Base-by-base conservation (phyloP, 495 filamentous ascomycete species). In the Lophiostoma macrostomum region DNA sequence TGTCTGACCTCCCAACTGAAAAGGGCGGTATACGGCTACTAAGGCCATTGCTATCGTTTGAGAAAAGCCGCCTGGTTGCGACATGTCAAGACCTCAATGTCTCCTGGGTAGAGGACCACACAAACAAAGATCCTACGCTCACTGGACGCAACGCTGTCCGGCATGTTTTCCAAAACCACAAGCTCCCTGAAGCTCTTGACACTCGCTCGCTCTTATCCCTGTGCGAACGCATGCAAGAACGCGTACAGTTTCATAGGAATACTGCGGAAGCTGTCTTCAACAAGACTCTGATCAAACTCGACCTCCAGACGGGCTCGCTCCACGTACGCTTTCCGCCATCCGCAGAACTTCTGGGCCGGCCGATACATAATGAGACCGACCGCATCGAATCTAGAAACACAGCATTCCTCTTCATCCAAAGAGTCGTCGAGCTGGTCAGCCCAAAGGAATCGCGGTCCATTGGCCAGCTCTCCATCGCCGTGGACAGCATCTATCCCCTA, bases 91-190 rank as follows among this genome's bases (percentile, higher is more conserved):
- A 78, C 40, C 75, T 81, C 46, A 58, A 71, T 1, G 71, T 93
- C 19, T 71, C 73, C 2, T 97, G 86, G 82, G 86, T 86, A 58
- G 86, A 91, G 52, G 93, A 98, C 63, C 71, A 74, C 39, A 95
- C 90, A n/a, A 98, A 98, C 62, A 67, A 77, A 30, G 87, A 95
- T 64, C 76, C 74, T 16, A 90, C 85, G 2, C 69, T 88, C 28
- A 95, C 93, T 0, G 70, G 73, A 29, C 77, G 93, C 38, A 98
- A 97, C 64, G 80, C 91, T 0, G 75, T 95, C 22, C 83, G 93
- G 13, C 39, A 60, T 28, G 67, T 96, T 34, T 72, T 80, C 32
- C 69, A 71, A 13, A 67, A 74, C 8, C 67, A 83, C 39, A 63
- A 64, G 7, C 71, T 97, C 11, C 91, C 91, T 0, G 66, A 67